A percentile compares a stretch with the other conserved stretches of the same genome.
Conservation (phyloP, 108 stramenopile genomes). For the Nitzschia sp. region DNA sequence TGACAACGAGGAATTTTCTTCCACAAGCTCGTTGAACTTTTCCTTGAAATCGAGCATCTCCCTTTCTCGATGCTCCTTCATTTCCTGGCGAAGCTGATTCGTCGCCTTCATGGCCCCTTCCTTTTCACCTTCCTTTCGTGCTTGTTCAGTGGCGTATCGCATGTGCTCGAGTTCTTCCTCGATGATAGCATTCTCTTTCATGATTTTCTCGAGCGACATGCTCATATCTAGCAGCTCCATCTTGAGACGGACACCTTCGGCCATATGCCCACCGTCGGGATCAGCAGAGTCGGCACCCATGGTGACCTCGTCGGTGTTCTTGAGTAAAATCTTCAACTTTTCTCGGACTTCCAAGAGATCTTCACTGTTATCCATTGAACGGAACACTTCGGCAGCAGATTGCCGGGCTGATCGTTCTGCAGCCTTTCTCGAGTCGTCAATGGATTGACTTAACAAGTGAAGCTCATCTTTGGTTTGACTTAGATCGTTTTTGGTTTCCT, state of each 20-base stretch:
- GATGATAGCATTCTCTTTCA: conserved; percentile 37
- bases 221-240: conserved; percentile 29
- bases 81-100: conserved; percentile 30
- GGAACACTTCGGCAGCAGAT: neutral
- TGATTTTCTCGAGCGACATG: conserved; percentile 43
- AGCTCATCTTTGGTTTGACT: conserved; percentile 1
- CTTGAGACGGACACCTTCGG: conserved; percentile 20
- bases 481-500: neutral
- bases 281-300: neutral
- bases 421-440: neutral
- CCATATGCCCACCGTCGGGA: neutral
- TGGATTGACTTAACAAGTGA: neutral
- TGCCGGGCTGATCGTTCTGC: neutral
- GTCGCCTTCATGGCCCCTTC: conserved; percentile 7
- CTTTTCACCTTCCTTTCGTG: conserved; percentile 13
- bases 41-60: conserved; percentile 38
- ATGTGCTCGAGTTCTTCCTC: conserved; percentile 36
- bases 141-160: conserved; percentile 15
- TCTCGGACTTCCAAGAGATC: neutral
- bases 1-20: conserved; percentile 52
- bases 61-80: conserved; percentile 36
- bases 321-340: neutral
- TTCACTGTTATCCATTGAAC: neutral
- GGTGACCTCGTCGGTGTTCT: neutral
- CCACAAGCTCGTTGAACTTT: conserved; percentile 37